Conservation (phyloP, 108 stramenopile species). For the Ochromonas danica region DNA sequence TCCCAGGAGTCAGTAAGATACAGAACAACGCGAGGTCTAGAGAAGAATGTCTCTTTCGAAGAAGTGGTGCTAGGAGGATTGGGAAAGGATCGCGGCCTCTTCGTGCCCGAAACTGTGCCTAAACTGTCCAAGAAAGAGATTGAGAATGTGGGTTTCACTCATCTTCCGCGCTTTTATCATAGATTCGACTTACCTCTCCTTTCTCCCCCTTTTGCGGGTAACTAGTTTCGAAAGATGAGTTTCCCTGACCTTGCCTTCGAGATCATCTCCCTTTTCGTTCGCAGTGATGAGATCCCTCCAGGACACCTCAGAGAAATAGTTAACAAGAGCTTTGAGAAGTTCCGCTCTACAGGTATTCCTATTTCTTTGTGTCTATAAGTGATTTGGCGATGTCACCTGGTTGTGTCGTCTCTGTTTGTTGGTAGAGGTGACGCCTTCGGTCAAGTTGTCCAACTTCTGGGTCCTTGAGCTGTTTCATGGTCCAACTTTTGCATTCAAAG, state of each 20-base stretch:
- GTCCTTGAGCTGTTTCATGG: constrained; percentile 93
- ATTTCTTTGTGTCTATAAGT: neutral
- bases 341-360: constrained; percentile 53
- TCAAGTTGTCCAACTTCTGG: constrained; percentile 27
- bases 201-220: neutral
- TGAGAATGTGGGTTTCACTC: neutral
- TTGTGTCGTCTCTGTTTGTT: neutral
- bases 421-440: constrained; percentile 25
- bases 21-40: constrained; percentile 84
- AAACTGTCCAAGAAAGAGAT: neutral
- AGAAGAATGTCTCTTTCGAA: constrained; percentile 77
- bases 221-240: constrained; percentile 48
- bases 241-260: constrained; percentile 78
- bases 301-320: constrained; percentile 78
- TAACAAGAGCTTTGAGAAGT: constrained; percentile 75
- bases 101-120: constrained; percentile 87
- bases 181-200: neutral
- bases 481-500: constrained; percentile 98
- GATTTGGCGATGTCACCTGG: neutral
- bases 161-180: constrained; percentile 2
- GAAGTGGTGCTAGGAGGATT: constrained; percentile 89
- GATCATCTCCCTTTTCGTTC: constrained; percentile 86
- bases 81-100: constrained; percentile 88
- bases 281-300: constrained; percentile 79
- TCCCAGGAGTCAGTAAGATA: constrained; percentile 60